Conservation (phyloP, 768 basidiomycete species). For the Serendipita sp. region DNA sequence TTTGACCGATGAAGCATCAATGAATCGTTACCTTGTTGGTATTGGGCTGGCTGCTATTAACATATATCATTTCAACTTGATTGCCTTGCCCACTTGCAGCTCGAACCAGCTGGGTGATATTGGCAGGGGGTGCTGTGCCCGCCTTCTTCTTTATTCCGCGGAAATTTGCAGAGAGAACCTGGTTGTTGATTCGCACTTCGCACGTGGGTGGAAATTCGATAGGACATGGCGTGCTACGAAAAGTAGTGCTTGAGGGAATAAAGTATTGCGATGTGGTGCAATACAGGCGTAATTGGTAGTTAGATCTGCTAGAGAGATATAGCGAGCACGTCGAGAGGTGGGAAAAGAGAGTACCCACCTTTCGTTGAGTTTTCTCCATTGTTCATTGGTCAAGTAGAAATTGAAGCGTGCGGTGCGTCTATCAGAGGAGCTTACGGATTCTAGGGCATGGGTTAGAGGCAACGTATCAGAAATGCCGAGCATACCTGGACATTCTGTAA, state of each 20-base stretch:
- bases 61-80: conserved; percentile 75
- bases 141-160: conserved; percentile 93
- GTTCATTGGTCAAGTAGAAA: conserved; percentile 54
- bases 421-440: conserved; percentile 66
- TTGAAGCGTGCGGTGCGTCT: conserved; percentile 44
- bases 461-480: not conserved
- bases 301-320: conserved; percentile 28
- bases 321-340: conserved; percentile 4
- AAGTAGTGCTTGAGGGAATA: conserved; percentile 31
- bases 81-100: conserved; percentile 34
- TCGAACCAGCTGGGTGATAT: conserved; percentile 34
- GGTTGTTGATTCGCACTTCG: conserved; percentile 74
- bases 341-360: conserved; percentile 21
- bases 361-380: conserved; percentile 41
- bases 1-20: not conserved
- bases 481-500: conserved; percentile 69
- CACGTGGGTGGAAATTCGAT: conserved; percentile 87
- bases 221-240: conserved; percentile 44
- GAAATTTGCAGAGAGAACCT: conserved; percentile 52
- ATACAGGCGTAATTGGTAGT: conserved; percentile 70
- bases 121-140: conserved; percentile 84
- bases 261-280: conserved; percentile 77
- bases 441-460: conserved; percentile 23
- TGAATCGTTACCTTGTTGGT: conserved; percentile 44
- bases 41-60: conserved; percentile 69